These are phyloP conservation scores for Colletotrichum falcatum DNA, from an alignment of 2,329 filamentous ascomycete species.

Conservation along the genomic window DNA sequence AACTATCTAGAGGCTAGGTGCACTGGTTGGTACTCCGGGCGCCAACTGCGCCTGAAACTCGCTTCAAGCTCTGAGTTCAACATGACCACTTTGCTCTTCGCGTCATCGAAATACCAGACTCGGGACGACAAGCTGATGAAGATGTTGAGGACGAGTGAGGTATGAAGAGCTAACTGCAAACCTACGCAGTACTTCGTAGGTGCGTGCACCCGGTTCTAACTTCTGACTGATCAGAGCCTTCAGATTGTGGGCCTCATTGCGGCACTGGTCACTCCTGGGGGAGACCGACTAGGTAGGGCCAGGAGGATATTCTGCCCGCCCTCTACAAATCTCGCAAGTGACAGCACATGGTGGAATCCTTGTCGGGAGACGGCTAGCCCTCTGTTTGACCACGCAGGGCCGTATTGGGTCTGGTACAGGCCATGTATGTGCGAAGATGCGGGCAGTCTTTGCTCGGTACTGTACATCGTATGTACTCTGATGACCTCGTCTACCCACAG, in stretches of 20 bases:
- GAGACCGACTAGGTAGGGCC: conserved; percentile 24
- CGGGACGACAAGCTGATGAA: not conserved
- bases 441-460: conserved; percentile 25
- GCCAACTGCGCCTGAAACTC: not conserved
- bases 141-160: not conserved
- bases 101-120: not conserved
- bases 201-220: conserved; percentile 7
- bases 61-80: not conserved
- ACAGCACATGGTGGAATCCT: conserved; percentile 26
- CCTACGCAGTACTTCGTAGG: not conserved
- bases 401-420: conserved; percentile 28
- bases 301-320: conserved; percentile 28
- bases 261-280: conserved; percentile 32
- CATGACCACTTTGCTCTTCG: not conserved
- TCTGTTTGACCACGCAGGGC: conserved; percentile 26
- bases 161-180: conserved; percentile 1
- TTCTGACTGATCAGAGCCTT: conserved; percentile 20
- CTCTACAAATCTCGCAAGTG: conserved; percentile 26
- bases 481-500: conserved; percentile 28
- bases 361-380: conserved; percentile 13
- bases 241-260: conserved; percentile 12
- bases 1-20: conserved; percentile 1
- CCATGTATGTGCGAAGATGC: conserved; percentile 24
- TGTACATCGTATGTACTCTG: conserved; percentile 24
- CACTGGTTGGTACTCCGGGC: not conserved